Evolutionary conservation across 208 protist species (phyloP), one percentile per base, ranked within the genome.

Genomic region (Blastocrithidia nonstop): DNA sequence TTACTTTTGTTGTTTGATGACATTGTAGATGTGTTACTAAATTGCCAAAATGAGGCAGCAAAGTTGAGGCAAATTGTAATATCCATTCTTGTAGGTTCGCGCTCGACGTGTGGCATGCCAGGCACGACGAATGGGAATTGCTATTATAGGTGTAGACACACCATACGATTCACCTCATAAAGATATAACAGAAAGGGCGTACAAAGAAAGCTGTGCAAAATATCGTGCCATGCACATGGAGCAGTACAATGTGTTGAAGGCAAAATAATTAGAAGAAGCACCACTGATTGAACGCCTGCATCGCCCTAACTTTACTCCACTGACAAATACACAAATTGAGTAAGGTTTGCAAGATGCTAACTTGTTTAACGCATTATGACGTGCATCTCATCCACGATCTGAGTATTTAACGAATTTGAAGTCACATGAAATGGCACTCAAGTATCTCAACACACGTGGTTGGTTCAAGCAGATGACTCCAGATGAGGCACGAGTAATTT

Each of bases 21-120:
- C 84, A n/a, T 54, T 93, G n/a, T 76, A 93, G 44, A 88, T 90
- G 80, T 67, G 66, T 20, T 93, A 90, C 53, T 76, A 93, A 51
- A 88, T 93, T 23, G 79, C 84, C 3, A 89, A 88, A 58, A 84
- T 88, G 61, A 89, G 86, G 58, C 72, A 83, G 55, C 76, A 82
- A 44, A 77, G 48, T 45, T 87, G 75, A 68, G 66, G 57, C 11
- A 58, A 56, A 27, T 45, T 75, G 8, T 80, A 93, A 58, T 83
- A 81, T 49, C 77, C 75, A 27, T 72, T 72, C 7, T 82, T 93
- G 36, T 80, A 93, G 48, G 70, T 65, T n/a, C 76, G 84, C 32
- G 84, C 89, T 19, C 74, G 75, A 15, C 70, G 71, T 31, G 54
- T 93, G 37, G 70, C 88, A 17, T 77, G 80, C 6, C 81, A 90